Evolutionary conservation across 2,329 filamentous ascomycete species (phyloP), one percentile per base, ranked within the genome.

Genomic region (Hymenotorrendiella dingleyae): DNA sequence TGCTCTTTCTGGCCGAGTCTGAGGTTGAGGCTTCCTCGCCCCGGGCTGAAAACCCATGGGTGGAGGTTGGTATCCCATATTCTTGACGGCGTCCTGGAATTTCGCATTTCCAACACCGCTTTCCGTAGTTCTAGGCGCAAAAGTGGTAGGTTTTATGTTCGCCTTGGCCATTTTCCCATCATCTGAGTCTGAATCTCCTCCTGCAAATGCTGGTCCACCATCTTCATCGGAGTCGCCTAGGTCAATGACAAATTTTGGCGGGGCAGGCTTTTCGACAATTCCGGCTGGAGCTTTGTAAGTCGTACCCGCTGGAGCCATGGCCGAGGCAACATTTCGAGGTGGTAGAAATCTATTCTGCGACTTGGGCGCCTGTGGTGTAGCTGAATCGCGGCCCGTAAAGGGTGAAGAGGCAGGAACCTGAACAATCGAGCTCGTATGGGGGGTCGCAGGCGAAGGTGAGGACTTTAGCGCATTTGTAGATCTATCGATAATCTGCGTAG

Each of bases 321-420:
- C 66, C 48, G 71, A 80, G 17, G 74, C 76, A 32, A 83, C 57
- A 23, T 70, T 43, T 28, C 35, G 36, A 12, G 34, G 33, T 4
- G 30, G 21, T 19, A 40, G 34, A 20, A 68, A 40, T 22, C 49
- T 54, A 14, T 48, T 54, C 9, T 27, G 23, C 27, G 58, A 42
- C 21, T 38, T 57, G 54, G 41, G 55, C 61, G 60, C 53, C 59
- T 55, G 54, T 58, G 6, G 24, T 11, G 26, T 40, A 11, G 42
- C 36, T n/a, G 44, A 35, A 37, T 53, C 45, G 36, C 41, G 42
- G 4, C 43, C 50, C 10, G 43, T 44, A 26, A 61, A 56, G 2
- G 89, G 90, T 1, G 91, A 96, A 3, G 90, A 96, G n/a, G 87
- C 86, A 22, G 84, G 82, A 3, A 96, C 90, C 62, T 95, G 90